Percentiles rank a stretch among this genome's conserved stretches.
These are phyloP conservation scores for Croton laevigatus DNA, from an alignment of 441 rosid genomes.

Conservation along the genomic window DNA sequence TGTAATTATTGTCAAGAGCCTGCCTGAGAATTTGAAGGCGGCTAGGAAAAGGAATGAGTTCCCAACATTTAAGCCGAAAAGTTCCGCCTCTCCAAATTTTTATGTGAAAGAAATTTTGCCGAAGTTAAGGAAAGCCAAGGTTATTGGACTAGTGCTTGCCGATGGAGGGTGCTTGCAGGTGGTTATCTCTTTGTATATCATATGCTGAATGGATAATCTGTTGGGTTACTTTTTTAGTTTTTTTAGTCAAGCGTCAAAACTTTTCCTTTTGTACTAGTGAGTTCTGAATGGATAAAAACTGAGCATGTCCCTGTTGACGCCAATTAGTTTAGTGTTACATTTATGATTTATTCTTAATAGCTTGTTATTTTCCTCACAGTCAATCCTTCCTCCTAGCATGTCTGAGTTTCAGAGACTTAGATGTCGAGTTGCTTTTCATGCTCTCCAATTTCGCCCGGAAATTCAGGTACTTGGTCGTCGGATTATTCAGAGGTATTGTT, in stretches of 20 bases:
- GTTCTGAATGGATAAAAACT: neutral
- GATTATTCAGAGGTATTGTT: constrained; percentile 77
- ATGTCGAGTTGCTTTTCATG: constrained; percentile 96
- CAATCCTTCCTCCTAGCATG: constrained; percentile 79
- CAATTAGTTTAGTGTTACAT: no score
- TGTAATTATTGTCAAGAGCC: constrained; percentile 57
- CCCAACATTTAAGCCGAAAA: constrained; percentile 75
- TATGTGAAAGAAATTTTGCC: constrained; percentile 84
- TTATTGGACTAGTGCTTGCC: constrained; percentile 65
- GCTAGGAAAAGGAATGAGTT: constrained; percentile 78
- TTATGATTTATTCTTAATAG: constrained; percentile 4
- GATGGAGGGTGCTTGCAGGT: constrained; percentile 99
- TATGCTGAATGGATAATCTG: no score
- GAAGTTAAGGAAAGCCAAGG: constrained; percentile 62
- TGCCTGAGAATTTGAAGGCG: constrained; percentile 77
- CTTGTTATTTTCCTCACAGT: constrained; percentile 44
- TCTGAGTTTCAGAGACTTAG: constrained; percentile 88
- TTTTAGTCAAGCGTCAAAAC: neutral
- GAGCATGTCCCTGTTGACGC: neutral
- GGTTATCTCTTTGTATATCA: constrained; percentile 19
- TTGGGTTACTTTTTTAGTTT: neutral
- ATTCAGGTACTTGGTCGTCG: constrained; percentile 70
- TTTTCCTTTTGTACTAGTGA: neutral
- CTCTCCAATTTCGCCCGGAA: constrained; percentile 86
- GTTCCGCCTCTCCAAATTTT: constrained; percentile 67